phyloP scores from a whole-genome alignment of 371 early-diverging fungal genomes.

The Aphelidium insulamus region DNA sequence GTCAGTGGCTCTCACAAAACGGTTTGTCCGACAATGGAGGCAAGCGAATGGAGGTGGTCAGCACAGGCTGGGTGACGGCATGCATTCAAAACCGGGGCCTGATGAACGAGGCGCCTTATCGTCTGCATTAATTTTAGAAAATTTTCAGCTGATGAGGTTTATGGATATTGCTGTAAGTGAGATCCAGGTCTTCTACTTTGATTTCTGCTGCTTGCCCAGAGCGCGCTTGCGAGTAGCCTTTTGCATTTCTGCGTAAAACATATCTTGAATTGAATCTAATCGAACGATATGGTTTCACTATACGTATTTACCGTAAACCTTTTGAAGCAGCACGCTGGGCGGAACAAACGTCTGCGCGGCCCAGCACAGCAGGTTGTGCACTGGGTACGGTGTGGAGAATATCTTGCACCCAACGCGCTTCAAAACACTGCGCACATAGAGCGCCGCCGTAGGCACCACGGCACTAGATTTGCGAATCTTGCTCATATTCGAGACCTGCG shows the following conservation, averaged over 20 bases:
- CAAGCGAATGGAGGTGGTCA: too few species aligned
- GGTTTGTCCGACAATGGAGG: too few species aligned
- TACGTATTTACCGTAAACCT: slow-evolving; percentile 20
- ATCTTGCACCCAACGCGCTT: slow-evolving; percentile 43
- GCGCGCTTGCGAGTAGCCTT: slow-evolving; percentile 49
- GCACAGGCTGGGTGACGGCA: too few species aligned
- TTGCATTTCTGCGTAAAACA: slow-evolving; percentile 19
- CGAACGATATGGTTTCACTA: background rate
- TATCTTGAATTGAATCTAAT: background rate
- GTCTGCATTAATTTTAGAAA: too few species aligned
- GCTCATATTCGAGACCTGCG: slow-evolving; percentile 45
- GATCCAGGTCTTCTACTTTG: too few species aligned
- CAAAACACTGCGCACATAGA: slow-evolving; percentile 52
- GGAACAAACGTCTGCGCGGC: slow-evolving; percentile 34
- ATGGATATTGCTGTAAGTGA: too few species aligned
- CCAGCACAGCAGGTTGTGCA: slow-evolving; percentile 63
- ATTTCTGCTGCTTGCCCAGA: slow-evolving; percentile 33
- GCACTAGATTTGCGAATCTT: slow-evolving; percentile 58
- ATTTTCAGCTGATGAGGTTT: too few species aligned
- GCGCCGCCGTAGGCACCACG: slow-evolving; percentile 56
- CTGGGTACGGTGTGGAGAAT: slow-evolving; percentile 48
- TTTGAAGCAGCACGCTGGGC: slow-evolving; percentile 33
- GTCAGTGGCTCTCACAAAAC: too few species aligned
- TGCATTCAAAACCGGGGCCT: too few species aligned
- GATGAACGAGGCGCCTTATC: too few species aligned